Evolutionary conservation across 371 early-diverging fungal species (phyloP), one percentile per base, ranked within the genome.

Genomic region (Saksenaea oblongispora): DNA sequence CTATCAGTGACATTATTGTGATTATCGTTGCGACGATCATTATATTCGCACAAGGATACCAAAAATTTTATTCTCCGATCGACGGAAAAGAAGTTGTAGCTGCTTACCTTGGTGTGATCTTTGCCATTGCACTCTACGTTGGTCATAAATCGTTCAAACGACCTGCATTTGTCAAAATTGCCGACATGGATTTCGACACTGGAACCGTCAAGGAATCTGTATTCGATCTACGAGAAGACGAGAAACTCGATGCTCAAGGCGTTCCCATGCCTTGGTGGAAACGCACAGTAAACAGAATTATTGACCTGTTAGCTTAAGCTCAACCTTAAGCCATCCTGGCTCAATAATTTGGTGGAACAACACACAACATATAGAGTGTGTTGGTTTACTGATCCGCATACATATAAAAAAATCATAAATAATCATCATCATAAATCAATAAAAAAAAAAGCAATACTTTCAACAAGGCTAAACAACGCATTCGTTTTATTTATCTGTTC

Each of bases 1-100:
- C 95, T 0, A 83, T 82, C 59, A 84, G 89, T 5, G 91, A 91
- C 31, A 76, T 90, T 35, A 80, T 89, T 56, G 84, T 91, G 5
- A 79, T 90, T 56, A 56, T 86, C 34, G 71, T 90, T 47, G 81
- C 89, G 56, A 68, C 73, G 0, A 76, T 91, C 34, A 80, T 92
- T 39, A 81, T 91, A 51, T 78, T 81, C 58, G 91, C 90, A n/a
- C 91, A 91, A 67, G 91, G 90, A 0, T 90, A 84, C 61, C 34
- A 74, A 24, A 71, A 81, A 7, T 82, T 84, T 34, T 74, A 78
- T 2, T 74, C 82, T 4, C 85, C 84, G 18, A 82, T 80, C 22
- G 62, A 70, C 22, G 75, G 69, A n/a, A 56, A 62, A 0, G 68
- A 67, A 3, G 65, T 84, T 15, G 61, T 87, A 18, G 80, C 82